Evolutionary conservation across 768 basidiomycete genomes (phyloP), one percentile per base, ranked within the genome.

Genomic region (Mrakia blollopis): DNA sequence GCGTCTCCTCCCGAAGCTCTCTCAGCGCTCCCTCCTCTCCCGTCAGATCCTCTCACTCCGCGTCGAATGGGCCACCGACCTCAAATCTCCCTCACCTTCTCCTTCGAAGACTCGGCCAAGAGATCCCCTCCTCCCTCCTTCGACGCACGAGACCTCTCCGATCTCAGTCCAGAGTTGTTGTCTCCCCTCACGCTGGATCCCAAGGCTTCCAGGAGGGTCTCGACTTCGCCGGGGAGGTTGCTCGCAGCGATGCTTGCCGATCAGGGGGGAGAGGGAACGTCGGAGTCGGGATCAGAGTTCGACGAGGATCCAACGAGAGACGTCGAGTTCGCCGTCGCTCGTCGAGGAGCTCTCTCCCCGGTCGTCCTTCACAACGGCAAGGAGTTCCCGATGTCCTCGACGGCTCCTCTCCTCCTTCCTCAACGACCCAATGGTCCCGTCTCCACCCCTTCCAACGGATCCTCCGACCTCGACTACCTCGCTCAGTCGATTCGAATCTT

Each of bases 61-160:
- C 47, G 47, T 1, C 47, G 30, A 18, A 18, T 37, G 1, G 37
- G 63, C 21, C 63, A 65, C 18, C 65, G 37, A 37, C 65, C 65
- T 41, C 65, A 68, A 13, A 35, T 68, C 25, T 68, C 65, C 9
- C 39, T 68, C 37, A 39, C 65, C 37, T 68, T 68, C 25, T 68
- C 65, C 25, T 68, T 68, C 65, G 65, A 68, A 13, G 2, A 9
- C 16, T 18, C 37, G 8, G 37, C 37, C 25, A 39, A 25, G 37
- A 35, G 6, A 16, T 41, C 37, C 35, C 21, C 65, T 37, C 63
- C 37, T 0, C 25, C 10, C 57, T 57, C 57, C 57, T 57, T n/a
- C 57, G 1, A 57, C 57, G n/a, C 57, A 10, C 57, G 25, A 18
- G 11, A 25, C 57, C 57, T 25, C 57, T 57, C 57, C 13, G 57